Conservation (phyloP, 108 stramenopile species). For the Nitzschia sp. region DNA sequence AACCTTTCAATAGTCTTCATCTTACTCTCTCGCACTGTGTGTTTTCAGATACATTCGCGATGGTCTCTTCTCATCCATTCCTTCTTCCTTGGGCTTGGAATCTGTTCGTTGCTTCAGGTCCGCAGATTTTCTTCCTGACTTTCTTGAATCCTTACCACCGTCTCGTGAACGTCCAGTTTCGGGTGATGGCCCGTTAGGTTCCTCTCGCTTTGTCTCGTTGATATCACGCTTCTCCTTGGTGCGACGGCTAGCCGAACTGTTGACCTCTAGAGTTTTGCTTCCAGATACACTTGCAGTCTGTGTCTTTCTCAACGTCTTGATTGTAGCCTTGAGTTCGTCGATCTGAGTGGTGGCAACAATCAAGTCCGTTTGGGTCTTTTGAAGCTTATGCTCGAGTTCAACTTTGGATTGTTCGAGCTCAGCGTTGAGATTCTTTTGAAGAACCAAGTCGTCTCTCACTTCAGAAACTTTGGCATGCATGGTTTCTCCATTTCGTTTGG, state of each 20-base stretch:
- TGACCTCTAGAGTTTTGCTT: neutral
- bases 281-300: neutral
- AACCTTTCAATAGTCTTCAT: too few relatives aligned
- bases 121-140: too few relatives aligned
- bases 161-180: too few relatives aligned
- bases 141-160: too few relatives aligned
- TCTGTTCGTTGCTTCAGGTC: too few relatives aligned
- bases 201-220: too few relatives aligned
- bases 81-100: too few relatives aligned
- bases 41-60: too few relatives aligned
- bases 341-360: neutral
- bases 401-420: conserved; percentile 8
- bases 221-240: too few relatives aligned
- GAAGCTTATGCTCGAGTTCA: conserved; percentile 2
- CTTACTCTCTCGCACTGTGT: too few relatives aligned
- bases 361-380: conserved; percentile 5
- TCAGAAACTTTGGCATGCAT: neutral
- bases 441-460: conserved; percentile 7
- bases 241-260: neutral
- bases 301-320: neutral
- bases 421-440: conserved; percentile 13
- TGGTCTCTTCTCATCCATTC: too few relatives aligned
- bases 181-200: too few relatives aligned
- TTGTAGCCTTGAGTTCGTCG: neutral
- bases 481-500: conserved; percentile 4